Conservation (phyloP, 768 basidiomycete genomes). For the Boletus rufocinnamomeus region DNA sequence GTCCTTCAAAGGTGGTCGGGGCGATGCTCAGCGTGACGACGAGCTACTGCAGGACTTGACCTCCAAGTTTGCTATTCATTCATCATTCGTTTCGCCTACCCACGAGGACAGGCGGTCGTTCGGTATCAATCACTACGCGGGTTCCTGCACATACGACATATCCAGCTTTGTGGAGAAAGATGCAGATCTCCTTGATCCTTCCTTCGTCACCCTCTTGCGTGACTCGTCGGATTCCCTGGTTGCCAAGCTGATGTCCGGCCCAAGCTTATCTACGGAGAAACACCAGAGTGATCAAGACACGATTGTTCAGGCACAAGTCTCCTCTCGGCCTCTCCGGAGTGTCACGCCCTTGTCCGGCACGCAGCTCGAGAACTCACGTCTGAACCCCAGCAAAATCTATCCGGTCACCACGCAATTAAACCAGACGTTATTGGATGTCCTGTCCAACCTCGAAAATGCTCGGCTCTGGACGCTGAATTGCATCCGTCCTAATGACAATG, state of each 20-base stretch:
- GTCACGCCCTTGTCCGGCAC: constrained; percentile 39
- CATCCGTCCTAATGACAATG: constrained; percentile 66
- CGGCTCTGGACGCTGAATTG: constrained; percentile 59
- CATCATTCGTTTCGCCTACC: constrained; percentile 49
- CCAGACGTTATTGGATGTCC: constrained; percentile 49
- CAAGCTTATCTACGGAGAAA: constrained; percentile 57
- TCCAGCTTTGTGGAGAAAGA: constrained; percentile 51
- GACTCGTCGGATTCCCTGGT: constrained; percentile 54
- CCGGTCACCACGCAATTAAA: constrained; percentile 62
- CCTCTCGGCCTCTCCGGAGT: constrained; percentile 54
- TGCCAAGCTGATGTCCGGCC: constrained; percentile 62
- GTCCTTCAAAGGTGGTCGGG: constrained; percentile 52
- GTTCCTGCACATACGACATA: constrained; percentile 54
- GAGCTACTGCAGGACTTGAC: constrained; percentile 52
- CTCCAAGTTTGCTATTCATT: constrained; percentile 47
- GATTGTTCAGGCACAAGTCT: constrained; percentile 66
- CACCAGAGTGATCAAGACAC: constrained; percentile 58
- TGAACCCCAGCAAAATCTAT: constrained; percentile 55
- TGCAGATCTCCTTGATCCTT: constrained; percentile 54
- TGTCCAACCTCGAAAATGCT: constrained; percentile 46
- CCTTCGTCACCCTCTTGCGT: constrained; percentile 55
- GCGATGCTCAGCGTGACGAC: constrained; percentile 48
- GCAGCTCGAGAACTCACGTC: constrained; percentile 39
- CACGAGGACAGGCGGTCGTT: constrained; percentile 42
- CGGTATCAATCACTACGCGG: constrained; percentile 63